Evolutionary conservation across 306 rosid genomes (phyloP).

Genomic region (Quercus suber): DNA sequence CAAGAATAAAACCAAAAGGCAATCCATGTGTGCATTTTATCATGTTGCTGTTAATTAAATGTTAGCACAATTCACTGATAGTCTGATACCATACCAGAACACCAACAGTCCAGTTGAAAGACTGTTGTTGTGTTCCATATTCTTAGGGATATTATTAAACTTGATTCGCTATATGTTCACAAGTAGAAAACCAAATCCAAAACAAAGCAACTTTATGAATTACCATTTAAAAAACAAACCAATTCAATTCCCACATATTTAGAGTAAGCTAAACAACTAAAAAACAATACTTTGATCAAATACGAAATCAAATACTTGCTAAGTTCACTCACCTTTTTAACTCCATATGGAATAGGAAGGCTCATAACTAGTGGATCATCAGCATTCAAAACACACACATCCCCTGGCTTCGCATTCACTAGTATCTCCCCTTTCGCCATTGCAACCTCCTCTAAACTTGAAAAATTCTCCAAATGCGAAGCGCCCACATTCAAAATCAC

Average conservation of each 20-base stretch:
- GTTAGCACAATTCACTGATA: neutral
- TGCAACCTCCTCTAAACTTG: slow-evolving; percentile 19
- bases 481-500: slow-evolving; percentile 23
- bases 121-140: neutral
- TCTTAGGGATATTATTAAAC: neutral
- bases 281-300: neutral
- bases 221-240: neutral
- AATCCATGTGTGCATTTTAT: neutral
- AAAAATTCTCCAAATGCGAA: slow-evolving; percentile 30
- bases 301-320: neutral
- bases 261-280: neutral
- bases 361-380: slow-evolving; percentile 36
- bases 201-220: neutral
- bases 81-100: neutral
- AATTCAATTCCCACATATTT: neutral
- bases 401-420: slow-evolving; percentile 23
- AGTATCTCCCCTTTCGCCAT: slow-evolving; percentile 33
- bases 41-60: neutral
- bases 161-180: neutral
- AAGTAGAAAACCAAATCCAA: neutral
- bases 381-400: slow-evolving; percentile 31
- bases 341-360: slow-evolving; percentile 28
- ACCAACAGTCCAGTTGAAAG: neutral
- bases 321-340: slow-evolving; percentile 23
- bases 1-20: neutral